These are phyloP conservation scores for Aspergillus sp. DNA, from an alignment of 2,329 filamentous ascomycete genomes.

Conservation along the genomic window DNA sequence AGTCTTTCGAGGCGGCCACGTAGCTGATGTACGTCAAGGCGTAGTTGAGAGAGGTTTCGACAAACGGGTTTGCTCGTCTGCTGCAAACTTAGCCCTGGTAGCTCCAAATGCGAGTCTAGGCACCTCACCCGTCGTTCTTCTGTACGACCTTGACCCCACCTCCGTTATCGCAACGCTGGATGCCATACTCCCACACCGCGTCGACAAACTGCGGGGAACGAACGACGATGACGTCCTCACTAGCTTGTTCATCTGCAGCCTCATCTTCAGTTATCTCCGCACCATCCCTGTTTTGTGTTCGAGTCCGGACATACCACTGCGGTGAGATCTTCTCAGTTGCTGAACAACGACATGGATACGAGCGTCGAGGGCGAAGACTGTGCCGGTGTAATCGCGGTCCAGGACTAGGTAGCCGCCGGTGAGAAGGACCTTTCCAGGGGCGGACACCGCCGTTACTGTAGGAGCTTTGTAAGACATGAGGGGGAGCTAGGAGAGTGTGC, in stretches of 20 bases:
- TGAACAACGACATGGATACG: constrained; percentile 64
- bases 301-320: constrained; percentile 19
- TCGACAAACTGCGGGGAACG: constrained; percentile 87
- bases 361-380: constrained; percentile 66
- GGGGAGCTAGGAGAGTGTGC: neutral
- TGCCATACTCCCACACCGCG: constrained; percentile 85
- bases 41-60: constrained; percentile 88
- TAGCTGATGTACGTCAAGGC: constrained; percentile 74
- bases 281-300: neutral
- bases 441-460: constrained; percentile 67
- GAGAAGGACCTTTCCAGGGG: constrained; percentile 92
- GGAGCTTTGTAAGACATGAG: constrained; percentile 23
- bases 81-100: constrained; percentile 22
- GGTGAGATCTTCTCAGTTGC: constrained; percentile 48
- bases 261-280: constrained; percentile 7
- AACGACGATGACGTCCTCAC: constrained; percentile 73
- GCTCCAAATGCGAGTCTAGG: neutral
- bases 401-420: constrained; percentile 95
- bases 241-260: constrained; percentile 60
- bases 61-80: constrained; percentile 74
- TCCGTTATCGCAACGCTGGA: constrained; percentile 67
- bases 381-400: constrained; percentile 79
- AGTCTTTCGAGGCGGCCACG: constrained; percentile 53
- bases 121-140: constrained; percentile 41
- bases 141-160: constrained; percentile 83